Evolutionary conservation across 2,329 filamentous ascomycete genomes (phyloP).

Genomic region (Diaporthe humulicola): DNA sequence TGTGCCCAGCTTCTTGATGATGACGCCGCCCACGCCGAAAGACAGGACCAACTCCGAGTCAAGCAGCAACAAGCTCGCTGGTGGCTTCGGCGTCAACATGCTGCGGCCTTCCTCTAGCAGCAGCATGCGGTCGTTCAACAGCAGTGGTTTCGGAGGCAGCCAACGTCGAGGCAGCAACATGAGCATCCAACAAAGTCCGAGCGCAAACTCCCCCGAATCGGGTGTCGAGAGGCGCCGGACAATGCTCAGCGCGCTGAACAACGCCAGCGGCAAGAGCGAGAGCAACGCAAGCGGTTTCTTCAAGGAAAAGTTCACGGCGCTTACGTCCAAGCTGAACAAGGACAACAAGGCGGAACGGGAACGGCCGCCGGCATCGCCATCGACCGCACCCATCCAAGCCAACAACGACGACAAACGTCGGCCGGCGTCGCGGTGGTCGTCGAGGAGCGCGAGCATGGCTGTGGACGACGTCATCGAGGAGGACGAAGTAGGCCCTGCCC

Average conservation of each 20-base stretch:
- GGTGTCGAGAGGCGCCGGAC: constrained; percentile 28
- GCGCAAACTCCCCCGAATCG: constrained; percentile 30
- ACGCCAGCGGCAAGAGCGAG: constrained; percentile 40
- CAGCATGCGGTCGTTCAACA: constrained; percentile 43
- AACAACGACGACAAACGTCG: constrained; percentile 43
- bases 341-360: constrained; percentile 46
- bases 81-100: constrained; percentile 42
- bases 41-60: constrained; percentile 40
- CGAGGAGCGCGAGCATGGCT: constrained; percentile 39
- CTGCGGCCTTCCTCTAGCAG: constrained; percentile 44
- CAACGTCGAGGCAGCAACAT: constrained; percentile 40
- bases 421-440: constrained; percentile 38
- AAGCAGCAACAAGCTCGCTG: constrained; percentile 34
- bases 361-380: neutral
- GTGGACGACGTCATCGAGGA: constrained; percentile 41
- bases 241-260: constrained; percentile 39
- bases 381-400: constrained; percentile 42
- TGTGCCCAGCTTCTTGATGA: constrained; percentile 59
- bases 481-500: constrained; percentile 37
- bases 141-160: constrained; percentile 37
- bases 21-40: constrained; percentile 61
- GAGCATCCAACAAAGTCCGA: constrained; percentile 23
- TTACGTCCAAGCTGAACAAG: constrained; percentile 45
- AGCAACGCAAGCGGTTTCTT: constrained; percentile 37
- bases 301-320: constrained; percentile 44